Percentiles rank a stretch among this genome's conserved stretches.
These are phyloP conservation scores for Ambispora gerdemannii DNA, from an alignment of 192 early-diverging fungal genomes.

Conservation along the genomic window DNA sequence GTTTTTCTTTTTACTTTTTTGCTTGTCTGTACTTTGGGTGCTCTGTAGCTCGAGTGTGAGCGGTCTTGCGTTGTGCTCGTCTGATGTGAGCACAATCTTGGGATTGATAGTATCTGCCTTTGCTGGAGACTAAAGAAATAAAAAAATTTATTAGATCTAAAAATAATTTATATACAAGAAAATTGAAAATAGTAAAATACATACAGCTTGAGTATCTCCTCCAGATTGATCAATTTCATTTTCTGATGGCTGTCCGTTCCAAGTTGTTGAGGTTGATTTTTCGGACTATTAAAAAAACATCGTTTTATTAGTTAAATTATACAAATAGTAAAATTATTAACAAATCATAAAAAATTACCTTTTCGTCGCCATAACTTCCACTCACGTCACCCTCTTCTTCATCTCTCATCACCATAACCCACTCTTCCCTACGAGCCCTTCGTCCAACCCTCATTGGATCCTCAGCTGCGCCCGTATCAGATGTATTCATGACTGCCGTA, in stretches of 20 bases:
- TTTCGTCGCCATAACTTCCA: not conserved
- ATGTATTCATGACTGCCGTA: not conserved
- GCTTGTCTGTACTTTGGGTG: not conserved
- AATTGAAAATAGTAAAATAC: constrained; percentile 5
- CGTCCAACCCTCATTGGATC: not conserved
- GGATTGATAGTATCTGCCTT: not conserved
- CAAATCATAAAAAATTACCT: not conserved
- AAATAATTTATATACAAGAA: not conserved
- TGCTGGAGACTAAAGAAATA: no score
- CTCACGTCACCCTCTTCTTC: not conserved
- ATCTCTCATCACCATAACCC: constrained; percentile 2
- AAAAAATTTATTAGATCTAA: not conserved
- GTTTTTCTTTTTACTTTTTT: constrained; percentile 1
- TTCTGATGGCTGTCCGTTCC: not conserved
- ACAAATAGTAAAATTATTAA: not conserved
- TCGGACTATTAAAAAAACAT: not conserved
- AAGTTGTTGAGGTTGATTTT: not conserved
- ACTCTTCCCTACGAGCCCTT: constrained; percentile 20
- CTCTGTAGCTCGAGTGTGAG: not conserved
- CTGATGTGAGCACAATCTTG: not conserved
- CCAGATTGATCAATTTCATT: not conserved
- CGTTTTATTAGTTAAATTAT: not conserved
- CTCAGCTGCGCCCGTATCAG: not conserved
- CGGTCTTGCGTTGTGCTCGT: not conserved
- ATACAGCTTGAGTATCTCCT: not conserved